These are phyloP conservation scores for Cladosporium sp. DNA, from an alignment of 2,329 filamentous ascomycete species.

Conservation along the genomic window DNA sequence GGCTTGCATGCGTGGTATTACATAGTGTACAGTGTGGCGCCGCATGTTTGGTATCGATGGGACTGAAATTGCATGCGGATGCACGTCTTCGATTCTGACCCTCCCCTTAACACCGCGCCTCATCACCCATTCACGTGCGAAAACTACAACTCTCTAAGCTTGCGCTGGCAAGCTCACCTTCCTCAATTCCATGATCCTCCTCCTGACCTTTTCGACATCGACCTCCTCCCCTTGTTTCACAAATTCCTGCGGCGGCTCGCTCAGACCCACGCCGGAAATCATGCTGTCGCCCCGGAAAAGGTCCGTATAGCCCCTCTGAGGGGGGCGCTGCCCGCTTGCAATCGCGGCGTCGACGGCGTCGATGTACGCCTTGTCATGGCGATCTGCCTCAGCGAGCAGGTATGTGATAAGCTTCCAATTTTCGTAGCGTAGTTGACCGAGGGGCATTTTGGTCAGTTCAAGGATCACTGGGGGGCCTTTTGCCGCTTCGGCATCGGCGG, in stretches of 20 bases:
- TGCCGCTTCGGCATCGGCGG: not conserved
- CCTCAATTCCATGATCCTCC: constrained; percentile 7
- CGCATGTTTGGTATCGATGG: too few species aligned
- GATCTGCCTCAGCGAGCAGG: constrained; percentile 32
- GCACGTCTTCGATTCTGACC: too few species aligned
- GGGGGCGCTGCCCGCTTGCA: constrained; percentile 18
- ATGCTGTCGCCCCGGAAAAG: constrained; percentile 3
- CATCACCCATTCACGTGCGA: too few species aligned
- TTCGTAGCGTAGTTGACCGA: constrained; percentile 42
- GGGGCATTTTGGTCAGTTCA: constrained; percentile 24
- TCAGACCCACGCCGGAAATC: not conserved
- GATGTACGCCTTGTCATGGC: constrained; percentile 22
- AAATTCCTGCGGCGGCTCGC: not conserved
- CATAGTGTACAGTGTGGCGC: too few species aligned
- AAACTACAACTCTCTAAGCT: too few species aligned
- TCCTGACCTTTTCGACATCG: constrained; percentile 7
- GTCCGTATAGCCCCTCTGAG: constrained; percentile 9
- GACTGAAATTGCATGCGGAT: too few species aligned
- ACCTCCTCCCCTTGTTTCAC: not conserved
- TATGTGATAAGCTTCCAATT: constrained; percentile 46
- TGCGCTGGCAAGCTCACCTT: not conserved
- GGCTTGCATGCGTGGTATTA: too few species aligned
- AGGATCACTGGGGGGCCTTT: not conserved
- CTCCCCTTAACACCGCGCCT: too few species aligned
- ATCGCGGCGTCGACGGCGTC: constrained; percentile 25